Percentiles rank a stretch among this genome's conserved stretches.
Evolutionary conservation across 139 green algal genomes (phyloP).

Genomic region (Haematococcus sp.): DNA sequence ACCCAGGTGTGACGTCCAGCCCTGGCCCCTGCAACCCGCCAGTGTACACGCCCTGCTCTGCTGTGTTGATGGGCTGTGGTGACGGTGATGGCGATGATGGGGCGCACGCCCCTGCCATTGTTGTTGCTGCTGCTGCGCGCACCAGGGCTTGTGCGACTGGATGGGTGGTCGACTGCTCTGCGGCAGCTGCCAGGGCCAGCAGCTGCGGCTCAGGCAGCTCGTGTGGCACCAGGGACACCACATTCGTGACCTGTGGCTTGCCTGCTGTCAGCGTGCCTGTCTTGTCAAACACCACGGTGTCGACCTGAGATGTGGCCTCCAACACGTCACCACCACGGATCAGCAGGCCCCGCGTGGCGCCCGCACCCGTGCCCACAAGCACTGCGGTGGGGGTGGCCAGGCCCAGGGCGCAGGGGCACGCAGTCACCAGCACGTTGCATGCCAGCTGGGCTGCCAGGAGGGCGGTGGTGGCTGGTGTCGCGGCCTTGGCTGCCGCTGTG

Average conservation of each 20-base stretch:
- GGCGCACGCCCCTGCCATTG: constrained; percentile 15
- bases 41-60: not conserved
- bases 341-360: constrained; percentile 75
- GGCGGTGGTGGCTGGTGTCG: constrained; percentile 17
- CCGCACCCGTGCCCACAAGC: constrained; percentile 83
- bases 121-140: constrained; percentile 10
- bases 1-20: constrained; percentile 44
- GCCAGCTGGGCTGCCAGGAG: constrained; percentile 80
- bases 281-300: constrained; percentile 94
- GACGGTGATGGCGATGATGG: too few species aligned
- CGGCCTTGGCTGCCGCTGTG: constrained; percentile 7
- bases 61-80: too few species aligned
- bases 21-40: too few species aligned
- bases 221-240: constrained; percentile 12
- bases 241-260: constrained; percentile 58
- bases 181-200: constrained; percentile 68
- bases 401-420: constrained; percentile 91
- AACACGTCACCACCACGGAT: constrained; percentile 83
- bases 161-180: constrained; percentile 74
- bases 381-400: constrained; percentile 91
- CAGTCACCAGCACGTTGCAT: constrained; percentile 91
- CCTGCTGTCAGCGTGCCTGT: constrained; percentile 90
- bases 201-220: constrained; percentile 24
- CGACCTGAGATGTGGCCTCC: constrained; percentile 63
- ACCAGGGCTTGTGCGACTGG: constrained; percentile 61